These are phyloP conservation scores for Termitomyces sp. DNA, from an alignment of 768 basidiomycete species.

Conservation along the genomic window DNA sequence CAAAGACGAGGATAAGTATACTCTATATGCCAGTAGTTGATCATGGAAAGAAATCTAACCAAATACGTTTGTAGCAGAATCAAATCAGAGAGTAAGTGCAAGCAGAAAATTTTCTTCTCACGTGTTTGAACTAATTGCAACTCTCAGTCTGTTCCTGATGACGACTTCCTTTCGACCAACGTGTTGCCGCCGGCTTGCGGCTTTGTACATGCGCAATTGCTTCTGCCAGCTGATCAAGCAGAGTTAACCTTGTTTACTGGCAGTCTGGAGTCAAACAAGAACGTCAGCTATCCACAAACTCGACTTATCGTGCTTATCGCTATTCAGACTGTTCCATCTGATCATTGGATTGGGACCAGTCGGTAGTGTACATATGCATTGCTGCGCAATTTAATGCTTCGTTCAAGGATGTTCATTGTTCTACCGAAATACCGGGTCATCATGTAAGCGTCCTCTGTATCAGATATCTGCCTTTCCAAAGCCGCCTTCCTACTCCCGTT, in stretches of 20 bases:
- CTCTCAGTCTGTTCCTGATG: background rate
- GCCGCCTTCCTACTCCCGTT: background rate
- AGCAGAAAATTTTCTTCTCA: background rate
- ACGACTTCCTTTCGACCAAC: background rate
- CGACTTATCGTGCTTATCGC: background rate
- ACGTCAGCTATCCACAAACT: background rate
- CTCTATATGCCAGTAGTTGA: background rate
- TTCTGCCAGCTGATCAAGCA: conserved; percentile 2
- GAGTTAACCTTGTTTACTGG: background rate
- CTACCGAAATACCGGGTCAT: conserved; percentile 5
- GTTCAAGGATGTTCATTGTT: background rate
- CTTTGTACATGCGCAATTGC: background rate
- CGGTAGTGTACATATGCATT: background rate
- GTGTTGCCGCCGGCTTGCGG: conserved; percentile 6
- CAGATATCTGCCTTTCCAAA: conserved; percentile 9
- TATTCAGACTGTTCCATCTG: background rate
- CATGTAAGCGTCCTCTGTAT: conserved; percentile 6
- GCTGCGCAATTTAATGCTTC: conserved; percentile 5
- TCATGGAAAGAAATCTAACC: background rate
- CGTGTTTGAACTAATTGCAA: no score
- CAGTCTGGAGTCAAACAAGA: background rate
- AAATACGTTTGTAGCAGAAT: background rate
- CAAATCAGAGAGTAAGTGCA: background rate
- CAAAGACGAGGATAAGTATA: background rate
- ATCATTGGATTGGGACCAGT: background rate